Base-by-base conservation (phyloP, 1,139 yeast species). In the Blastobotrys proliferans region DNA sequence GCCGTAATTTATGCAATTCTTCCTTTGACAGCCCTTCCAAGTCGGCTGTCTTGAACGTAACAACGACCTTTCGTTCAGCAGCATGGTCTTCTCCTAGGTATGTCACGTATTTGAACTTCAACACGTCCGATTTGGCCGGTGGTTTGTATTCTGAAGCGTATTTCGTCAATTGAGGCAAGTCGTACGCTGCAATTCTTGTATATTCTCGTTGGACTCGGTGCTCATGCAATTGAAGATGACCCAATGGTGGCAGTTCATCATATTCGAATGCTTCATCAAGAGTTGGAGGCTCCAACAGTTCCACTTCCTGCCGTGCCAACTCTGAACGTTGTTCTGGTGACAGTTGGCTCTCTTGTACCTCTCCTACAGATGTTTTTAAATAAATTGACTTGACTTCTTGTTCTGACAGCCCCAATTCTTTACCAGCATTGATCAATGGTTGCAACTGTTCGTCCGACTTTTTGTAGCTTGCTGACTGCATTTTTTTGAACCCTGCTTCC, bases 181-280 rank as follows among this genome's bases (percentile, higher is more conserved):
- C 97, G 66, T 82, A 92, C 0, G 97, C 97, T 25, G 94, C 84
- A 30, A 86, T 71, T 56, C 97, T 75, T 57, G 81, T 82, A 58
- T 83, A 78, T 45, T 76, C 73, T 57, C 85, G 69, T 54, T 74
- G 77, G 18, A 56, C 57, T 50, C 87, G 72, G 55, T 79, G 84
- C 52, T 77, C 81, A 45, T 77, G 74, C 33, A 80, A 73, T 51
- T 76, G 69, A 48, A 75, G 70, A 54, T 79, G 83, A 2, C 83
- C 84, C 20, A 69, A 66, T 5, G 80, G 69, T 19, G 85, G 81
- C 51, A 77, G 67, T 56, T 80, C 85, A 55, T 79, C 84, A 52
- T 67, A 74, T 52, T 70, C 67, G 49, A 68, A 73, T 22, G 62
- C 60, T 26, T 63, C 61, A 35, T 61, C 63, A 19, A 57, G 49